A percentile compares a stretch with the other conserved stretches of the same genome.
These are phyloP conservation scores for Sordariomycetes sp. DNA, from an alignment of 2,329 filamentous ascomycete genomes.

Conservation along the genomic window DNA sequence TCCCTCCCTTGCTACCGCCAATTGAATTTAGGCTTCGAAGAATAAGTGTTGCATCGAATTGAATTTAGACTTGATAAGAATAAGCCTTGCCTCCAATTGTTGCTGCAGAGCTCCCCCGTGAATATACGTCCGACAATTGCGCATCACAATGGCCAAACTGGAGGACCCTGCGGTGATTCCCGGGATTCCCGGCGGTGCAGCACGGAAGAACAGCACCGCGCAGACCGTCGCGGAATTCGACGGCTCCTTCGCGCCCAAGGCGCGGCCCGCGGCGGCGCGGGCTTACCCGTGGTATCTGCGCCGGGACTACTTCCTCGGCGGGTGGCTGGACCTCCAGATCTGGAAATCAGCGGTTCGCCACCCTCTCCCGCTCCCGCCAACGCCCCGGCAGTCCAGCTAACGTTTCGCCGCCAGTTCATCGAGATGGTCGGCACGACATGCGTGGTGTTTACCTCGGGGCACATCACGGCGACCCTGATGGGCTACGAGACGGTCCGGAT, in stretches of 20 bases:
- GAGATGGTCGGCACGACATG: neutral
- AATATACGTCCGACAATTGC: too few species aligned
- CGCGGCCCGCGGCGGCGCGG: too few species aligned
- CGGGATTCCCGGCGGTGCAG: too few species aligned
- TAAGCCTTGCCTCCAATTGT: too few species aligned
- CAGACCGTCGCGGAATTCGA: neutral
- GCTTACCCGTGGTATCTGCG: neutral
- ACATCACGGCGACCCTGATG: constrained; percentile 17
- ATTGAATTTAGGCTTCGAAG: too few species aligned
- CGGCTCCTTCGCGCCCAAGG: neutral
- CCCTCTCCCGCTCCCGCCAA: neutral
- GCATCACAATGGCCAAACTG: too few species aligned
- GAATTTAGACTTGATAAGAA: too few species aligned
- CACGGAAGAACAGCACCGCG: too few species aligned
- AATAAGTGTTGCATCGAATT: too few species aligned
- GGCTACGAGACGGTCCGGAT: constrained; percentile 15
- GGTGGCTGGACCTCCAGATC: neutral
- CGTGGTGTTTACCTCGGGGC: constrained; percentile 16
- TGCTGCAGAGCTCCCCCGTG: too few species aligned
- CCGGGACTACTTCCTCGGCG: neutral
- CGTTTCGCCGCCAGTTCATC: neutral
- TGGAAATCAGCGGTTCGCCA: neutral
- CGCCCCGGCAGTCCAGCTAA: neutral
- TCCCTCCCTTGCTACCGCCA: too few species aligned
- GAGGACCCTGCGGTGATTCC: too few species aligned